Percentiles rank a stretch among this genome's conserved stretches.
phyloP scores from a whole-genome alignment of 140 eudicot species.

The Ambrosia hybrid region DNA sequence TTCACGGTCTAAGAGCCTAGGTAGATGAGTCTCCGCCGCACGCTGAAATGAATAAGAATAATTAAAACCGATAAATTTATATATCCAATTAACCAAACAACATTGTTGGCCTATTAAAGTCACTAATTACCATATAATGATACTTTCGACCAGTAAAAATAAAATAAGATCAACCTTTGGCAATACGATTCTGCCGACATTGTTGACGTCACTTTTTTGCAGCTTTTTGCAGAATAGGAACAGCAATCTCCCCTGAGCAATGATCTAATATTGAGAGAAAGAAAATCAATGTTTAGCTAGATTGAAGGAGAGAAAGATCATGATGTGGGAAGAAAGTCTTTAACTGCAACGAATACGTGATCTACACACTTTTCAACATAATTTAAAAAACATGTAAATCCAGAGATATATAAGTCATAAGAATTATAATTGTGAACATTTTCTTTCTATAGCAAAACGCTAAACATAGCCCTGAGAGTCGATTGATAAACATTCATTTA shows the following conservation, averaged over 20 bases:
- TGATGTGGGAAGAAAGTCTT: not conserved
- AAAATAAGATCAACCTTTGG: constrained; percentile 60
- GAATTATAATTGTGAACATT: not conserved
- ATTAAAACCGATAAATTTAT: not conserved
- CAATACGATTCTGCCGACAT: constrained; percentile 59
- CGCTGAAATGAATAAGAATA: constrained; percentile 39
- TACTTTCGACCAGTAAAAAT: constrained; percentile 5
- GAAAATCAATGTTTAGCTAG: constrained; percentile 6
- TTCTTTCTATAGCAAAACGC: not conserved
- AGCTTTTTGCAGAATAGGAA: constrained; percentile 75
- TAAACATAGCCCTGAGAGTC: not conserved
- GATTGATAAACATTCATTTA: not conserved
- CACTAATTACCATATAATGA: not conserved
- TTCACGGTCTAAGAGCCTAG: constrained; percentile 50
- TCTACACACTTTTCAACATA: not conserved
- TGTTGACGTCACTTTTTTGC: constrained; percentile 65
- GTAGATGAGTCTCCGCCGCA: constrained; percentile 63
- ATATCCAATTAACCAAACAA: not conserved
- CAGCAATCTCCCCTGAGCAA: constrained; percentile 41
- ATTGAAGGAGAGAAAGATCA: constrained; percentile 9
- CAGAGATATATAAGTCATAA: not conserved
- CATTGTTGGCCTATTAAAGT: not conserved
- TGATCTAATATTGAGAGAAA: constrained; percentile 30
- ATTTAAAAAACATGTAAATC: not conserved
- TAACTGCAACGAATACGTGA: not conserved